A percentile compares a stretch with the other conserved stretches of the same genome.
These are phyloP conservation scores for Neurospora terricola DNA, from an alignment of 495 filamentous ascomycete genomes.

Conservation along the genomic window DNA sequence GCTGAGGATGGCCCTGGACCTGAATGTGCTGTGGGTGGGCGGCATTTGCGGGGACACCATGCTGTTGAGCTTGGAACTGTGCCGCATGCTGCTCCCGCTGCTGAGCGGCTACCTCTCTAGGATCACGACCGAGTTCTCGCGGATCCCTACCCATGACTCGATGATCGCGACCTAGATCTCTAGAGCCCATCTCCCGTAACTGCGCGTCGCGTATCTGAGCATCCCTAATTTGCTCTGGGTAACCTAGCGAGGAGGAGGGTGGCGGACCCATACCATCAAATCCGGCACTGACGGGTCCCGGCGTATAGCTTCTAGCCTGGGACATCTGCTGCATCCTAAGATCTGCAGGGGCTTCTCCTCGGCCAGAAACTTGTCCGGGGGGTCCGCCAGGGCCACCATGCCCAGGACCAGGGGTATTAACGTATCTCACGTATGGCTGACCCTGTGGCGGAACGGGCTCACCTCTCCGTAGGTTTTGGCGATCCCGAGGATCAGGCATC, in stretches of 20 bases:
- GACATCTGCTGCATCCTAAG: conserved; percentile 5
- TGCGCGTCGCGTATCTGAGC: conserved; percentile 5
- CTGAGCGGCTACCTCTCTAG: conserved; percentile 1
- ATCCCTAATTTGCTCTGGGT: conserved; percentile 6
- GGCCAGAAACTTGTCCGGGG: not conserved
- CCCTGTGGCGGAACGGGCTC: conserved; percentile 21
- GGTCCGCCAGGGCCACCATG: conserved; percentile 2
- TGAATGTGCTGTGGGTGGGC: not conserved
- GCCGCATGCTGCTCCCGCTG: not conserved
- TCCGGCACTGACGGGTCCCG: conserved; percentile 3
- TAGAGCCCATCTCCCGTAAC: not conserved
- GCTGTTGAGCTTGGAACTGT: not conserved
- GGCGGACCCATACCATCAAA: conserved; percentile 19
- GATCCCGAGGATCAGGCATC: conserved; percentile 6
- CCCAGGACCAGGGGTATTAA: conserved; percentile 19
- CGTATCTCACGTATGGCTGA: conserved; percentile 18
- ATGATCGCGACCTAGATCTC: conserved; percentile 8
- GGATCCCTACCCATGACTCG: conserved; percentile 11
- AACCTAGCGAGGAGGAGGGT: conserved; percentile 7
- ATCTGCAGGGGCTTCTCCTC: not conserved
- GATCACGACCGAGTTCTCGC: not conserved
- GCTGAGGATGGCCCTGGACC: not conserved
- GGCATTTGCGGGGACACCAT: not conserved
- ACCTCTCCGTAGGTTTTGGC: conserved; percentile 1
- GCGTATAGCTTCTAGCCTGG: conserved; percentile 20